A percentile compares a stretch with the other conserved stretches of the same genome.
These are phyloP conservation scores for Dichotomocladium elegans DNA, from an alignment of 371 early-diverging fungal genomes.

Conservation along the genomic window DNA sequence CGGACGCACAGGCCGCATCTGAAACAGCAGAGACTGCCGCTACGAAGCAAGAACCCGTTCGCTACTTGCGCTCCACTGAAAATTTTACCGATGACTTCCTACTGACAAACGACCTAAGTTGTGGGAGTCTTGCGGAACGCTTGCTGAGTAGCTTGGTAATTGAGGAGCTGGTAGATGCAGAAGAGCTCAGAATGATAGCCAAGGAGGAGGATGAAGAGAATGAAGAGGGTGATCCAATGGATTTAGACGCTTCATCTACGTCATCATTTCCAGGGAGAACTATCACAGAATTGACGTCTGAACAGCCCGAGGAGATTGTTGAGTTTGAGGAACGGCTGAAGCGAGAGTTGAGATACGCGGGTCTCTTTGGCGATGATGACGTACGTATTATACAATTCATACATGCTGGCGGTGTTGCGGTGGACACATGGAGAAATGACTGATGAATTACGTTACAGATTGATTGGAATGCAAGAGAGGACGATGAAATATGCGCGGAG, in stretches of 20 bases:
- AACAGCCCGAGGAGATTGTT: conserved; percentile 26
- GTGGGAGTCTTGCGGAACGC: conserved; percentile 76
- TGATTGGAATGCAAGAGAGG: conserved; percentile 71
- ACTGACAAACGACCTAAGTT: conserved; percentile 51
- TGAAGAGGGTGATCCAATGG: conserved; percentile 10
- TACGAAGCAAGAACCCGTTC: conserved; percentile 9
- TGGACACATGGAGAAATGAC: background rate
- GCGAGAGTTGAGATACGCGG: conserved; percentile 79
- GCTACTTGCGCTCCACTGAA: conserved; percentile 19
- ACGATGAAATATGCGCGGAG: conserved; percentile 83
- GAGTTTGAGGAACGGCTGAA: conserved; percentile 78
- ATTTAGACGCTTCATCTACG: background rate
- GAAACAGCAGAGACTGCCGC: background rate
- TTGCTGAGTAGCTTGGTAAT: conserved; percentile 66
- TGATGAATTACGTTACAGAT: conserved; percentile 23
- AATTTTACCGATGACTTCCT: conserved; percentile 56
- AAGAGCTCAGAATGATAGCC: conserved; percentile 7
- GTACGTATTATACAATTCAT: conserved; percentile 27
- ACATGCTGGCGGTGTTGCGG: background rate
- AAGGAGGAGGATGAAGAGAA: conserved; percentile 16
- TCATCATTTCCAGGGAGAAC: conserved; percentile 12
- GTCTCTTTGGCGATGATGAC: conserved; percentile 77
- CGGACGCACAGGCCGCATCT: no score
- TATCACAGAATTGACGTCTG: conserved; percentile 13
- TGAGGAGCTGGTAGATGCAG: conserved; percentile 51